Evolutionary conservation across 1,139 yeast genomes (phyloP), one percentile per base, ranked within the genome.

Genomic region (Dujonia santamariae): DNA sequence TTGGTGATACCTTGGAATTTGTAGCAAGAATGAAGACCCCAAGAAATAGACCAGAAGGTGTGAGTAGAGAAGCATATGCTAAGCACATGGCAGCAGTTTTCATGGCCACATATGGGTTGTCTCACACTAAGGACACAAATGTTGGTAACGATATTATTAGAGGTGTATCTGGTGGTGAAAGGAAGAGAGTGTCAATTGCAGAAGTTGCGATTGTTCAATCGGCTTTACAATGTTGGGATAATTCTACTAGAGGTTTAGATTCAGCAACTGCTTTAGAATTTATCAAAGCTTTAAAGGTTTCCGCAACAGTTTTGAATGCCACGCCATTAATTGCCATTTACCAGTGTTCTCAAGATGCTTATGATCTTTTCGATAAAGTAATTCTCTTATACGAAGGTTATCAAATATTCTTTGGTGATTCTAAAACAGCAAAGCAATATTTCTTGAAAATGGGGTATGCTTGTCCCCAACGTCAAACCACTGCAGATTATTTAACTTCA

Each of bases 401-500:
- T 40, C 73, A 70, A 45, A 62, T 70, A 21, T 70, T 48, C 45
- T 70, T 52, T 39, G 76, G 76, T 38, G 40, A 44, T 6, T 49
- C 60, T 25, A 46, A 46, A 15, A 46, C 51, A 9, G 80, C 79
- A 1, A 72, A 64, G 46, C 51, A 46, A 4, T 75, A 51, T 47
- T 74, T 75, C 38, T 53, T 55, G 34, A 54, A 56, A 16, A 63
- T 73, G 75, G 80, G 80, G 6, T 75, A 59, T 44, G 55, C 67
- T 9, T 83, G 87, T 51, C 83, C 86, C 24, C 68, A 72, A 27
- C 78, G 95, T 56, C 88, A 83, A 62, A 82, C 95, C 8, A 82
- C 94, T 40, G 86, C 90, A 12, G 96, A 86, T 55, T 86, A 75
- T 56, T 64, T 86, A 50, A 85, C 95, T 2, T 78, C 94, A 1